Conservation (phyloP, 305 asterid species). For the Nicotiana rustica region DNA sequence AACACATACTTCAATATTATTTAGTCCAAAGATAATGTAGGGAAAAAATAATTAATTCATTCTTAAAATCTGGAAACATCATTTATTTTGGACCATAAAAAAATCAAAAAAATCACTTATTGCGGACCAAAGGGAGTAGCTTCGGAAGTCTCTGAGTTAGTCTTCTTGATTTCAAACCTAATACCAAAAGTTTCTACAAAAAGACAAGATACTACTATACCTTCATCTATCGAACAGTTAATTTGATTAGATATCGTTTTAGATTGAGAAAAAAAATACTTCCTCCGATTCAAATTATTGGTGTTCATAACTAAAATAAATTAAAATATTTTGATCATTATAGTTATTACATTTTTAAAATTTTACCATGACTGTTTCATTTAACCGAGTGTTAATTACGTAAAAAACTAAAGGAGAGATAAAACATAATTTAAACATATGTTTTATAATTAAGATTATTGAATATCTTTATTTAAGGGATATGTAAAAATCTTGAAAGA, state of each 20-base stretch:
- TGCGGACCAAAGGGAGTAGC: not conserved
- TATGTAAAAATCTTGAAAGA: not conserved
- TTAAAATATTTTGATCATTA: not conserved
- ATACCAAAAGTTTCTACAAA: not conserved
- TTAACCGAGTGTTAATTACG: not conserved
- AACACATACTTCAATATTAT: too few species aligned
- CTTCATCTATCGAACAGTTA: not conserved
- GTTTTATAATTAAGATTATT: not conserved
- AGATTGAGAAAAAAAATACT: not conserved
- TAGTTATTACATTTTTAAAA: not conserved
- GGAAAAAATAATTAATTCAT: too few species aligned
- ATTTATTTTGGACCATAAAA: too few species aligned
- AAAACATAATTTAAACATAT: not conserved
- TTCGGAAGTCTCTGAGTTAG: not conserved
- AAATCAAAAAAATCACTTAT: too few species aligned
- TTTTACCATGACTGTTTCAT: not conserved
- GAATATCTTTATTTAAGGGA: not conserved
- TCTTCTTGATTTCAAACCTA: slow-evolving; percentile 15
- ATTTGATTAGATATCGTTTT: not conserved
- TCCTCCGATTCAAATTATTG: not conserved
- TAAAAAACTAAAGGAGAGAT: not conserved
- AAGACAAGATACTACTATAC: not conserved
- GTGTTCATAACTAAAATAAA: not conserved
- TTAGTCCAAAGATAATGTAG: too few species aligned
- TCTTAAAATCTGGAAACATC: too few species aligned